These are phyloP conservation scores for Bolboschoenus planiculmis DNA, from an alignment of 176 grass and related monocot species.

Conservation along the genomic window DNA sequence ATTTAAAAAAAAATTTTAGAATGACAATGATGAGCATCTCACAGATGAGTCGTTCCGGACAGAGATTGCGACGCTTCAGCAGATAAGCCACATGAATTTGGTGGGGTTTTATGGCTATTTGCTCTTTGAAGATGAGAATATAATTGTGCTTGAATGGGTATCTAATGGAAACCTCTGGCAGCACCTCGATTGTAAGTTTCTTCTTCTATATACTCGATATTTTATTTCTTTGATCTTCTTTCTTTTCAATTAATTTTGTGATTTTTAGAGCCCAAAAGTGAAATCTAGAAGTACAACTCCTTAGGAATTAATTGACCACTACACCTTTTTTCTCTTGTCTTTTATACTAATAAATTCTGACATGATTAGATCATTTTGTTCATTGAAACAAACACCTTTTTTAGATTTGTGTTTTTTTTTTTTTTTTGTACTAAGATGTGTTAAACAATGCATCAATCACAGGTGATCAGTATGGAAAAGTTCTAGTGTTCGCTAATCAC, in stretches of 20 bases:
- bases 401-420: background rate
- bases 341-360: background rate
- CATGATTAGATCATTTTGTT: background rate
- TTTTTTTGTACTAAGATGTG: constrained; percentile 19
- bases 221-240: background rate
- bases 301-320: background rate
- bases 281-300: background rate
- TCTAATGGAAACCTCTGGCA: constrained; percentile 83
- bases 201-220: background rate
- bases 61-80: constrained; percentile 71
- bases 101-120: constrained; percentile 75
- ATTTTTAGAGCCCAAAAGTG: background rate
- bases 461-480: constrained; percentile 54
- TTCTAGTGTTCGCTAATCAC: constrained; percentile 42
- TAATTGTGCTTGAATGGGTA: constrained; percentile 76
- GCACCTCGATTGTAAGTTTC: constrained; percentile 61
- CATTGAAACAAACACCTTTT: too few relatives aligned
- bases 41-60: constrained; percentile 48
- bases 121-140: constrained; percentile 66
- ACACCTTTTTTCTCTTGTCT: background rate
- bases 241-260: background rate
- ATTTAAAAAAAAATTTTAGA: constrained; percentile 33
- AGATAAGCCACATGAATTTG: constrained; percentile 77
- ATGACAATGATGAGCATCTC: constrained; percentile 47
- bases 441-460: constrained; percentile 16